A percentile compares a stretch with the other conserved stretches of the same genome.
These are phyloP conservation scores for Phaeomoniella chlamydospora DNA, from an alignment of 2,329 filamentous ascomycete species.

Conservation along the genomic window DNA sequence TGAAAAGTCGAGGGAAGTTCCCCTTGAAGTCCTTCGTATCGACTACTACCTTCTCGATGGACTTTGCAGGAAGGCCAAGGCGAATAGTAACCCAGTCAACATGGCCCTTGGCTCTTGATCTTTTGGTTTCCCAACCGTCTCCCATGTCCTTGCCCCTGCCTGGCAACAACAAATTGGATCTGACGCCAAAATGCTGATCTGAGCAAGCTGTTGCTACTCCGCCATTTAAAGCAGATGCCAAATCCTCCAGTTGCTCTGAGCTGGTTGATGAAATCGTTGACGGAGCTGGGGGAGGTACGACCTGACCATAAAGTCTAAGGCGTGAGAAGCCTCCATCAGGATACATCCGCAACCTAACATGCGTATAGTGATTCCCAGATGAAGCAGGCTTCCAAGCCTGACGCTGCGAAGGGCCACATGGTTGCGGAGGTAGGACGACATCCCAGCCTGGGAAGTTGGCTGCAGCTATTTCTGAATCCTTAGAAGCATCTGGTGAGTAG, in stretches of 20 bases:
- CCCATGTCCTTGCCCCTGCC: slow-evolving; percentile 29
- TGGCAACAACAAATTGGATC: slow-evolving; percentile 23
- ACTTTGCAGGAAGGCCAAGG: slow-evolving; percentile 21
- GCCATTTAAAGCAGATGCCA: slow-evolving; percentile 24
- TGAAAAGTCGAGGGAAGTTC: slow-evolving; percentile 25
- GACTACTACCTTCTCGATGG: slow-evolving; percentile 22
- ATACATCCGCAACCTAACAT: slow-evolving; percentile 28
- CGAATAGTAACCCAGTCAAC: slow-evolving; percentile 26
- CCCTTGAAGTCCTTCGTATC: slow-evolving; percentile 31
- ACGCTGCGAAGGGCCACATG: slow-evolving; percentile 25
- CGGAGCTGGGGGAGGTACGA: slow-evolving; percentile 18
- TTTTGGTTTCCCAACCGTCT: slow-evolving; percentile 28
- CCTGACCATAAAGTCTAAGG: slow-evolving; percentile 25
- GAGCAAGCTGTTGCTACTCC: slow-evolving; percentile 23
- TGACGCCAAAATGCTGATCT: slow-evolving; percentile 26
- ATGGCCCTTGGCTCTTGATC: slow-evolving; percentile 22
- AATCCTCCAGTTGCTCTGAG: slow-evolving; percentile 17
- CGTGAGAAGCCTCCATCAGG: slow-evolving; percentile 30
- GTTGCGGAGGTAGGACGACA: slow-evolving; percentile 20
- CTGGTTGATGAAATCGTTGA: not conserved
- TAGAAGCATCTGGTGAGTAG: slow-evolving; percentile 13
- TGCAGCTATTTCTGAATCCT: slow-evolving; percentile 16
- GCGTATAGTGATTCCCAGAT: slow-evolving; percentile 21
- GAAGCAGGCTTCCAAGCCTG: slow-evolving; percentile 23
- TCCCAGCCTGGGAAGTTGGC: slow-evolving; percentile 20